Percentiles rank a stretch among this genome's conserved stretches.
Evolutionary conservation across 2,329 filamentous ascomycete species (phyloP).

Genomic region (Ophiostoma sp.): DNA sequence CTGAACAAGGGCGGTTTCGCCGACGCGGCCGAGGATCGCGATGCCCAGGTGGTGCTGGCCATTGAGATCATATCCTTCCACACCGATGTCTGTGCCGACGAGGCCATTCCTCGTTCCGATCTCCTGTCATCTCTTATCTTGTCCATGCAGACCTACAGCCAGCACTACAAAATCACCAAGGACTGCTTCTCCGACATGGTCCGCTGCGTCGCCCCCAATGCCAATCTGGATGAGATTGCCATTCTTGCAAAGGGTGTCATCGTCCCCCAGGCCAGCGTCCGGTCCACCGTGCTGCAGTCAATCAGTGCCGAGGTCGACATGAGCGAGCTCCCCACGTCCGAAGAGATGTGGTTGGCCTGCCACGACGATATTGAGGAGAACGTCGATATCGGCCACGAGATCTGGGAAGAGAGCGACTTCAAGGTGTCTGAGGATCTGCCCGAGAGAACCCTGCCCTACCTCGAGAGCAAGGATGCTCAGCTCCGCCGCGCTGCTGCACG

Average conservation of each 20-base stretch:
- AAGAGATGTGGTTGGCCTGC: constrained; percentile 88
- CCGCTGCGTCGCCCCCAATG: constrained; percentile 77
- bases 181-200: constrained; percentile 86
- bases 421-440: constrained; percentile 61
- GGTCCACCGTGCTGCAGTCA: constrained; percentile 79
- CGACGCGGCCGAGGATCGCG: constrained; percentile 66
- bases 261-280: constrained; percentile 71
- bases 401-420: constrained; percentile 93
- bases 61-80: constrained; percentile 87
- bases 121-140: constrained; percentile 66
- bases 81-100: constrained; percentile 70
- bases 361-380: constrained; percentile 92
- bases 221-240: constrained; percentile 64
- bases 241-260: constrained; percentile 74
- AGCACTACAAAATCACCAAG: constrained; percentile 92
- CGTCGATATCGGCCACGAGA: constrained; percentile 71
- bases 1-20: constrained; percentile 75
- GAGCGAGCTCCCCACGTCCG: constrained; percentile 76
- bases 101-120: constrained; percentile 68
- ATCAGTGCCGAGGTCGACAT: constrained; percentile 90
- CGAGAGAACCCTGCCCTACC: constrained; percentile 65
- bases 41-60: constrained; percentile 83
- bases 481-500: constrained; percentile 78
- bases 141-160: constrained; percentile 82
- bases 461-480: constrained; percentile 73